Base-by-base conservation (phyloP, 2,329 filamentous ascomycete genomes). In the Cladophialophora yegresii region DNA sequence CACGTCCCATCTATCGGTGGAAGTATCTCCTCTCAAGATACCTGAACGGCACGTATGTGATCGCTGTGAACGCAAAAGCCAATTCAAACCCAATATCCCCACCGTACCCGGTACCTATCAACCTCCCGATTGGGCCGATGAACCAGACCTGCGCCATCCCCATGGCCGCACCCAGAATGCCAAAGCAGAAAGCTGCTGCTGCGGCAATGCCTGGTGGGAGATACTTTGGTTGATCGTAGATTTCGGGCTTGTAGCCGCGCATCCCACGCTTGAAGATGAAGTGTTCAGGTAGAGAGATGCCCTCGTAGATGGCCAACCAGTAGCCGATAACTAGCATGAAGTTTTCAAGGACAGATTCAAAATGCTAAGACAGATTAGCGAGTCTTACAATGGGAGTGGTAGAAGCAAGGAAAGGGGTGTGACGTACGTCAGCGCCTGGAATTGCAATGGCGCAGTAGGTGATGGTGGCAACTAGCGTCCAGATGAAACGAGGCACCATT, bases 131-230 rank as follows among this genome's bases (percentile, higher is more conserved):
- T 0, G 88, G 88, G 0, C 89, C 89, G 0, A 84, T 83, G 69
- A 80, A 89, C 87, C 88, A 92, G 0, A 80, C 75, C 75, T 92
- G 89, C 20, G 83, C 83, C 87, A 91, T 91, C 5, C 89, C 89
- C 7, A 85, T 78, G 2, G 89, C 81, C 71, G 89, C 87, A 13
- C 89, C 89, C 13, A 82, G 80, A 45, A 89, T 77, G 57, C 89
- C 89, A 61, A 84, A 83, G 71, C 79, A 79, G 75, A 91, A 91
- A 0, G 88, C 86, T 1, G 80, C 69, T 10, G 86, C 70, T 4
- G 89, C 88, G 0, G 89, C 87, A 55, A 88, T 80, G 9, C 88
- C 85, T 0, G 84, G 81, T 0, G 89, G 88, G 0, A 91, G 81
- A 57, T 82, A 82, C 0, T 76, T 72, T 0, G 83, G 81, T 61